Conservation (phyloP, 164 flowering plant genomes). For the Macadamia tetraphylla region DNA sequence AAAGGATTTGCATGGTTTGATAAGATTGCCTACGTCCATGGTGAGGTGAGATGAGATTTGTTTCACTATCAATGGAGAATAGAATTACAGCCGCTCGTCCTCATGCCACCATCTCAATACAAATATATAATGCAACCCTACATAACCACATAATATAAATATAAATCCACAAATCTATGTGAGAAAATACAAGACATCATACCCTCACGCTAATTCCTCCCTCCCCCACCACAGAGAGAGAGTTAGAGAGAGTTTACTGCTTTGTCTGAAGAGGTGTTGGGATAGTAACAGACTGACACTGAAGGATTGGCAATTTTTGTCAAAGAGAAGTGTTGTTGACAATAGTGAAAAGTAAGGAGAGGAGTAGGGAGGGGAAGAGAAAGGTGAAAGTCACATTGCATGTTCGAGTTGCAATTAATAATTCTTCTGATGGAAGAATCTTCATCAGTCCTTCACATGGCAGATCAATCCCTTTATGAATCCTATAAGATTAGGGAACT, state of each 20-base stretch:
- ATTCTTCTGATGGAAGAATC: constrained; percentile 6
- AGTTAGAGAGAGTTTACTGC: neutral
- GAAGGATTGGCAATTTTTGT: neutral
- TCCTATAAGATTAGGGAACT: constrained; percentile 16
- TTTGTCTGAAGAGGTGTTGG: neutral
- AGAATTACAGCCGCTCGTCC: no score
- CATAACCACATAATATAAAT: no score
- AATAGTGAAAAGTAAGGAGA: neutral
- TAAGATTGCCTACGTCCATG: no score
- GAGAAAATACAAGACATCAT: no score
- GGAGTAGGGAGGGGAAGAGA: neutral
- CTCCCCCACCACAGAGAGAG: no score
- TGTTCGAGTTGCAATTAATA: constrained; percentile 5
- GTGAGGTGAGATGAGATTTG: no score
- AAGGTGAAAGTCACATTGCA: constrained; percentile 3
- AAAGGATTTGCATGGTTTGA: no score
- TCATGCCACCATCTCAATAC: no score
- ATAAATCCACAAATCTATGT: no score
- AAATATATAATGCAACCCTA: no score
- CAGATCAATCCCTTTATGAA: constrained; percentile 13
- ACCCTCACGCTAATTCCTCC: no score
- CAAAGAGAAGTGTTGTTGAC: neutral
- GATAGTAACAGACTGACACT: neutral
- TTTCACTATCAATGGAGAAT: no score
- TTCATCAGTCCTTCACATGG: constrained; percentile 11